Base-by-base conservation (phyloP, 2,329 filamentous ascomycete species). In the Penicillium capsulatum region DNA sequence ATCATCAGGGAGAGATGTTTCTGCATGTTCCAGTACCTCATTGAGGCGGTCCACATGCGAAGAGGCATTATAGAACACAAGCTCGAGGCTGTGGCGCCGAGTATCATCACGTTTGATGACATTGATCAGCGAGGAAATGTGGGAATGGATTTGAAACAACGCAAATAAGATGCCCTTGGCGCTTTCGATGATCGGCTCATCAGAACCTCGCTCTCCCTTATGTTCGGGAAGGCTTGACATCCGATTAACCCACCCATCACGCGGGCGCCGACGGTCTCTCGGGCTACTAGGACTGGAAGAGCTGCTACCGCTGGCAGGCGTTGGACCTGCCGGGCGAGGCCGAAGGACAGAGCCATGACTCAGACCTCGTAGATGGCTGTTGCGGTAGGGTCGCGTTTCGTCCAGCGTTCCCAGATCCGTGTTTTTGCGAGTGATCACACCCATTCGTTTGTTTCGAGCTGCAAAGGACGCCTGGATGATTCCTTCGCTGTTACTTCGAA, bases 401-500 rank as follows among this genome's bases (percentile, higher is more conserved):
- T 77, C 71, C 20, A 79, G 61, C 2, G 73, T 71, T 17, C 70
- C 69, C 33, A 79, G 60, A 38, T 76, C 77, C 8, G 70, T 72
- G 15, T 73, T 72, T 54, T 79, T 78, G 53, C 73, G 72, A 31
- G 72, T 74, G 22, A 81, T 71, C 34, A 80, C 73, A 16, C 77
- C 79, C 72, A 81, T 80, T 13, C 79, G 71, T 51, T 79, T 78
- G 44, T 70, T 72, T 17, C 76, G 74, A 19, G 65, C 61, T 20
- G 64, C 61, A 24, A 61, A 57, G 7, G 68, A 65, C 15, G 58
- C 70, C 68, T 60, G 75, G 57, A 65, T 74, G 51, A 77, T 70
- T 15, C 77, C 77, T 59, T 82, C 79, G 45, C 79, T 82, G 44
- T 80, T 76, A 53, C 77, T 82, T 50, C 79, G 67, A 47, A 74